Base-by-base conservation (phyloP, 306 rosid species). In the Sicyos edulis region DNA sequence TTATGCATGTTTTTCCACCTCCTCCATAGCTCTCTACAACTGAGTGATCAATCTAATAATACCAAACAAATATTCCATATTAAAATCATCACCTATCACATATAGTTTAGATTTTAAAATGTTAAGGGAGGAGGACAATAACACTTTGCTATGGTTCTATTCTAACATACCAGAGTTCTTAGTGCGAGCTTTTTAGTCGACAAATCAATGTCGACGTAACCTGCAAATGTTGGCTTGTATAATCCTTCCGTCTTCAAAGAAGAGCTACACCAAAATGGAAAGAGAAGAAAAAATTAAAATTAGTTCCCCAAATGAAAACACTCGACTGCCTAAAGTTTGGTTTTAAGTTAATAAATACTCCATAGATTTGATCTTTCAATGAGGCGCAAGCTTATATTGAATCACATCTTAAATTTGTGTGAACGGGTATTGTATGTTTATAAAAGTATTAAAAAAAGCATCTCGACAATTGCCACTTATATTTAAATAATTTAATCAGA, bases 21-120 rank as follows among this genome's bases (percentile, higher is more conserved):
- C 75, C 91, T 60, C 95, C 98, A 77, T 84, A 90, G 54, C 92
- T 93, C 70, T 90, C 95, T 51, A 93, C 96, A 0, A 90, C 92
- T 0, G 98, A 93, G 74, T 90, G 91, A 82, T 93, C 98, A 81
- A 90, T 88, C 98, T 93, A 32, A 32, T 32, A 32, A 84, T 3
- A 47, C 37, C 34, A 26, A 59, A 44, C 26, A 73, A 2, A 15
- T 4, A 59, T 59, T 24, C 1, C 64, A 58, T 24, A 24, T 11
- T 14, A 32, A 32, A 40, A 64, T 40, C 47, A 37, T 42, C 19
- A 17, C 37, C 3, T n/a, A 10, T 40, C 37, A 5, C 37, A 5
- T 11, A 2, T 2, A 14, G 40, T 66, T n/a, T 21, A 45, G 19
- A 21, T 20, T 20, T 19, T 2, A 0, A 5, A 5, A 17, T 5